Base-by-base conservation (phyloP, 371 early-diverging fungal genomes). In the Lichtheimia ramosa region DNA sequence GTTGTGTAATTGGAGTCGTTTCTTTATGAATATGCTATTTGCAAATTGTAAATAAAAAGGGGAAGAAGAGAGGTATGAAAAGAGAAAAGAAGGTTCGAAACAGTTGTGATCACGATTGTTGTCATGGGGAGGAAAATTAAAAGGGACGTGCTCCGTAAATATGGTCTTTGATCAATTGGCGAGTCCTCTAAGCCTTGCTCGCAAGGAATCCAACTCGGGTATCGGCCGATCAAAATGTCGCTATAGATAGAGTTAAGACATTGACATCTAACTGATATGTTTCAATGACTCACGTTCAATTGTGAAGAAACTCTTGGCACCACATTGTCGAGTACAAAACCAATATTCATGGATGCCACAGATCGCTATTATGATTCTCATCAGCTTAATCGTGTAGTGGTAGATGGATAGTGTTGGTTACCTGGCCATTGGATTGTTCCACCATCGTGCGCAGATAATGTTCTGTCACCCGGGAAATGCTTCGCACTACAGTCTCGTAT, bases 201-300 rank as follows among this genome's bases (percentile, higher is more conserved):
- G 70, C 43, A 86, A 66, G 20, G 79, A 73, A 60, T 86, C 86
- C 48, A 86, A 61, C 61, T 86, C 86, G 25, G 86, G 86, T 70
- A 86, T 84, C 52, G 84, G 81, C 48, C 86, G 68, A 65, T 86
- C 82, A 62, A 86, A 86, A 40, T 83, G 86, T 52, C 79, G 73
- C 79, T 83, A 62, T 10, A 42, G 40, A 43, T 20, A 42, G 41
- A 60, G 8, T 58, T n/a, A 42, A 21, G 53, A 25, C 21, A 7
- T 18, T 18, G n/a, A 7, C n/a, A 18, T 16, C 10, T 48, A 5
- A 13, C 16, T 63, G 16, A 41, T 43, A 20, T 23, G 21, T 51
- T 14, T 3, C 46, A 40, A 56, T 21, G 20, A 48, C 59, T 70
- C 69, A 84, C 85, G 59, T 74, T 78, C 39, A 85, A 62, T 62